These are phyloP conservation scores for Leishmania gerbilli DNA, from an alignment of 208 protist genomes.

Conservation along the genomic window DNA sequence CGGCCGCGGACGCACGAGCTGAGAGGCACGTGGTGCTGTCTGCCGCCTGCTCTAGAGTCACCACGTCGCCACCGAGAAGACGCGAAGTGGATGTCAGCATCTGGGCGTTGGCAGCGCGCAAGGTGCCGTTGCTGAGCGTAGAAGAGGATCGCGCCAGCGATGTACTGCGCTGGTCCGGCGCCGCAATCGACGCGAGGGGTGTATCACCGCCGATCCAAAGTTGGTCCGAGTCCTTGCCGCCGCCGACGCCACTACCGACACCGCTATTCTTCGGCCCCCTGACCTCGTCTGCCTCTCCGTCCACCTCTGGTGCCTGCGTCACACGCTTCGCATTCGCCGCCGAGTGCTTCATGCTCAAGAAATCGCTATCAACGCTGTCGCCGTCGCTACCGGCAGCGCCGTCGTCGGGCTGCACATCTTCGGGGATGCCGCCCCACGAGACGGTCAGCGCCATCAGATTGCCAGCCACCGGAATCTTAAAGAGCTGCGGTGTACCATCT, in stretches of 20 bases:
- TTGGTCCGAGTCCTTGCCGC: background rate
- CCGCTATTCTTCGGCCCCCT: background rate
- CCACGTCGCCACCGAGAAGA: background rate
- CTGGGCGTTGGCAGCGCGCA: background rate
- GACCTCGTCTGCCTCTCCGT: background rate
- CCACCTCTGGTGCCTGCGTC: background rate
- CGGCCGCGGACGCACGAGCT: background rate
- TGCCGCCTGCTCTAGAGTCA: background rate
- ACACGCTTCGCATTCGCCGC: background rate
- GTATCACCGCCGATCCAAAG: background rate
- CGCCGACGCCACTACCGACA: background rate
- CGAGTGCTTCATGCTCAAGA: background rate
- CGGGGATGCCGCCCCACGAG: constrained; percentile 4
- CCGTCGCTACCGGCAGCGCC: background rate
- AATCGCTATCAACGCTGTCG: background rate
- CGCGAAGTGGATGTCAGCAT: background rate
- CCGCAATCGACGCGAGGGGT: background rate
- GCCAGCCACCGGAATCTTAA: background rate
- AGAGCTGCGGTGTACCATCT: background rate
- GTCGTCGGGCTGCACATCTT: background rate
- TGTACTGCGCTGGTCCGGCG: background rate
- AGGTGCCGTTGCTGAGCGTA: background rate
- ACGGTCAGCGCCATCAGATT: constrained; percentile 6
- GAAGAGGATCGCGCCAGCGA: background rate
- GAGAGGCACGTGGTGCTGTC: background rate